Conservation (phyloP, 192 early-diverging fungal genomes). For the Linnemannia elongata region DNA sequence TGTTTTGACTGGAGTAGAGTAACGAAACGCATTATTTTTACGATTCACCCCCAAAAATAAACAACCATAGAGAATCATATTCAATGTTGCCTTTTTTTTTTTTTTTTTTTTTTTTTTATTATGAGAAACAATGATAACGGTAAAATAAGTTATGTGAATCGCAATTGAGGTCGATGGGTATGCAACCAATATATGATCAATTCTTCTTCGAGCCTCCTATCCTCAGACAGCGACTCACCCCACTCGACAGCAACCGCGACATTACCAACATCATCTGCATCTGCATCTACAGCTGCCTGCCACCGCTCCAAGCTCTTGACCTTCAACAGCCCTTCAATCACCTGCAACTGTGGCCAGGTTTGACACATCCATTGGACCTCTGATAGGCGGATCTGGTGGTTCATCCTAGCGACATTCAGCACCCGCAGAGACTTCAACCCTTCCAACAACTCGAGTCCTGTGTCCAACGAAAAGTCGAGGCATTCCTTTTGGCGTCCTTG, state of each 20-base stretch:
- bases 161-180: not conserved
- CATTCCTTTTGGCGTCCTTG: not conserved
- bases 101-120: not conserved
- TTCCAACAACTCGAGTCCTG: not conserved
- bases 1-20: not conserved
- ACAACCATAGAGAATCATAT: not conserved
- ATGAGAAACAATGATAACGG: not conserved
- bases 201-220: not conserved
- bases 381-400: not conserved
- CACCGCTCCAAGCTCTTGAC: not conserved
- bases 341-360: not conserved
- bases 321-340: not conserved
- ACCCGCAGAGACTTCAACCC: not conserved
- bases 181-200: not conserved
- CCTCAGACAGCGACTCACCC: not conserved
- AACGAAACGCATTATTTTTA: not conserved
- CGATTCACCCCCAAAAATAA: not conserved
- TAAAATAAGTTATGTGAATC: not conserved
- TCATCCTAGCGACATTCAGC: not conserved
- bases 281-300: not conserved
- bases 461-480: not conserved
- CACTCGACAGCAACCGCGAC: not conserved
- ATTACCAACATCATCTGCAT: not conserved
- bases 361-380: slow-evolving; percentile 6
- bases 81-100: not conserved